A percentile compares a stretch with the other conserved stretches of the same genome.
Conservation (phyloP, 2,329 filamentous ascomycete species). For the Trichoderma aggressivum region DNA sequence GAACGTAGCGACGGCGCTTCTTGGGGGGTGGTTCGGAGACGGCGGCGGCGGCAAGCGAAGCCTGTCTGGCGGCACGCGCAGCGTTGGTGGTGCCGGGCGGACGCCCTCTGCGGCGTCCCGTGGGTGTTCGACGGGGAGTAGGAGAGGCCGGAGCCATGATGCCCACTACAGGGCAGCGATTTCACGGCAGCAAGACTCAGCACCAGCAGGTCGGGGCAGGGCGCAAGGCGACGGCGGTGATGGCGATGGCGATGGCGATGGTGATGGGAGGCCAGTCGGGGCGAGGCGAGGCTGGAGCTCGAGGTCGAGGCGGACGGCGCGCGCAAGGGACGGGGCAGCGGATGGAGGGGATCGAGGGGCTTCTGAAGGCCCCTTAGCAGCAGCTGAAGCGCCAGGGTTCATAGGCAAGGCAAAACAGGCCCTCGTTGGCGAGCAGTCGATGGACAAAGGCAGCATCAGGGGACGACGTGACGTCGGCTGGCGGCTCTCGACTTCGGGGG, state of each 20-base stretch:
- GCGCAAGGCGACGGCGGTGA: constrained; percentile 7
- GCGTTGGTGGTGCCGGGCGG: constrained; percentile 44
- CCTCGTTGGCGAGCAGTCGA: constrained; percentile 28
- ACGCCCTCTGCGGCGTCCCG: constrained; percentile 46
- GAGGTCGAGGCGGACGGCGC: constrained; percentile 23
- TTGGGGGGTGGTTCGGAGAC: constrained; percentile 61
- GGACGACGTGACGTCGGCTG: constrained; percentile 36
- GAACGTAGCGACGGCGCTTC: constrained; percentile 75
- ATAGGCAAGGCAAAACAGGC: constrained; percentile 24
- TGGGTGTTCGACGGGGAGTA: constrained; percentile 41
- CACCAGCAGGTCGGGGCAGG: neutral
- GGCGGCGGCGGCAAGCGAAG: constrained; percentile 31
- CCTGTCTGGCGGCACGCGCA: constrained; percentile 39
- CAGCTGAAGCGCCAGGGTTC: constrained; percentile 19
- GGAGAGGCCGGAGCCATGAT: constrained; percentile 35
- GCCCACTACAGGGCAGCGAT: neutral
- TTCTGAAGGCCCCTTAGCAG: constrained; percentile 24
- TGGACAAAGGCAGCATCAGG: constrained; percentile 29
- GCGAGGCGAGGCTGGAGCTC: constrained; percentile 3
- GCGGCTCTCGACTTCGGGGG: constrained; percentile 28
- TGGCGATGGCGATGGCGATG: too few relatives aligned
- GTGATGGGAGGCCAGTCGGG: neutral
- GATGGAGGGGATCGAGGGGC: constrained; percentile 26
- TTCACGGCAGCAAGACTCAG: neutral
- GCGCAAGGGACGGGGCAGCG: constrained; percentile 31